Evolutionary conservation across 208 protist species (phyloP), one percentile per base, ranked within the genome.

Genomic region (Kentomonas sorsogonicus): DNA sequence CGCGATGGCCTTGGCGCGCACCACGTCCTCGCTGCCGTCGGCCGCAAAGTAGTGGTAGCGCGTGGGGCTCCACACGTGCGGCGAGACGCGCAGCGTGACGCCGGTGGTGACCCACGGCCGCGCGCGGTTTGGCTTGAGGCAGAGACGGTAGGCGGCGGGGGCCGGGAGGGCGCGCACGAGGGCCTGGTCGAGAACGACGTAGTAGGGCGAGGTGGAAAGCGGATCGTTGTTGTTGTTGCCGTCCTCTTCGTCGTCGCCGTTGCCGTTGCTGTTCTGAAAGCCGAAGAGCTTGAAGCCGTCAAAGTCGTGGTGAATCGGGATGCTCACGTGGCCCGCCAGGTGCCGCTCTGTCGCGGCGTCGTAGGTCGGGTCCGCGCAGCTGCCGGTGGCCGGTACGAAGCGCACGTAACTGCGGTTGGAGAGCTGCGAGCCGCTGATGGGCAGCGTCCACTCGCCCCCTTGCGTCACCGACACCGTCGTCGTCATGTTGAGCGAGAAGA

Each of bases 401-500:
- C 82, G 82, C 16, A 89, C 52, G 34, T 67, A 34, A 18, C 61
- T 74, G 63, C 58, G 62, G 56, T 81, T 83, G 29, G 75, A 77
- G 46, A 90, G 58, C 59, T 74, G 59, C 34, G 74, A 77, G 50
- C 77, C 79, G 29, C 63, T 63, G 25, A 90, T 72, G 16, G 79
- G 75, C 54, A 90, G 63, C 27, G 77, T 74, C 78, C 73, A 84
- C 43, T 82, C 68, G 58, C 83, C 70, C 7, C 83, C 83, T 30
- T 90, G 83, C 64, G 84, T 63, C 41, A 90, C 79, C n/a, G 60
- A 75, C 1, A 86, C 68, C 15, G 48, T 61, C 16, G 71, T 72
- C 25, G 73, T 77, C 64, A 69, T 59, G 53, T 90, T 90, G 20
- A 90, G 46, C 15, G 73, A 65, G 45, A 83, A 82, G 60, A 90